Conservation (phyloP, 2,329 filamentous ascomycete species). For the Botrytis byssoidea region DNA sequence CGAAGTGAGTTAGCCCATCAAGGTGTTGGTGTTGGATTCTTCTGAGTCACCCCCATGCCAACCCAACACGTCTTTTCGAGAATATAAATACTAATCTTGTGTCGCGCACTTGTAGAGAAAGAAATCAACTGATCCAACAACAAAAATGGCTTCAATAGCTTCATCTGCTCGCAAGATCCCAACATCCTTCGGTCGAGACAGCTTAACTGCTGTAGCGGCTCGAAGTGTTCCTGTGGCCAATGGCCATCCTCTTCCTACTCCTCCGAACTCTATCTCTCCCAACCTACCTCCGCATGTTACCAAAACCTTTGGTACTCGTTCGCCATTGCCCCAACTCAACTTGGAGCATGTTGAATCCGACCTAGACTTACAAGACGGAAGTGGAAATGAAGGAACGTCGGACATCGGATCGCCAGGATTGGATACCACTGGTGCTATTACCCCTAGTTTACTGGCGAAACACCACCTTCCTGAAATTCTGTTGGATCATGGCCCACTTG, state of each 20-base stretch:
- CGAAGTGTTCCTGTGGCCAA: slow-evolving; percentile 56
- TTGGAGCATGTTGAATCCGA: slow-evolving; percentile 77
- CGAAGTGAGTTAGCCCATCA: slow-evolving; percentile 38
- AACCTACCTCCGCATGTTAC: slow-evolving; percentile 78
- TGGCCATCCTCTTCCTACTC: slow-evolving; percentile 72
- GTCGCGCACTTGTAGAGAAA: slow-evolving; percentile 39
- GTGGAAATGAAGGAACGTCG: slow-evolving; percentile 33
- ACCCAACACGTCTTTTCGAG: slow-evolving; percentile 24
- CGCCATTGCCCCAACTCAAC: slow-evolving; percentile 39
- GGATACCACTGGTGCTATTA: slow-evolving; percentile 81
- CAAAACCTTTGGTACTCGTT: slow-evolving; percentile 56
- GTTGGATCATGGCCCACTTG: slow-evolving; percentile 82
- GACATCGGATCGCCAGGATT: slow-evolving; percentile 42
- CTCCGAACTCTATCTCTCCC: slow-evolving; percentile 93
- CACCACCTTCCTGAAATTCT: slow-evolving; percentile 89
- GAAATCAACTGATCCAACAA: slow-evolving; percentile 31
- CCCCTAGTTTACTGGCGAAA: slow-evolving; percentile 79
- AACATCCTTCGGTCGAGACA: slow-evolving; percentile 61
- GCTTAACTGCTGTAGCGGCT: slow-evolving; percentile 71
- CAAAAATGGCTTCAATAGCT: slow-evolving; percentile 63
- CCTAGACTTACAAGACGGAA: slow-evolving; percentile 70
- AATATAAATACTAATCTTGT: slow-evolving; percentile 29
- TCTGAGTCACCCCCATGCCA: slow-evolving; percentile 8
- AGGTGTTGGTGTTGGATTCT: slow-evolving; percentile 8
- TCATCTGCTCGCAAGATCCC: slow-evolving; percentile 64